Evolutionary conservation across 179 eudicot genomes (phyloP).

Genomic region (Monotropa hypopitys): DNA sequence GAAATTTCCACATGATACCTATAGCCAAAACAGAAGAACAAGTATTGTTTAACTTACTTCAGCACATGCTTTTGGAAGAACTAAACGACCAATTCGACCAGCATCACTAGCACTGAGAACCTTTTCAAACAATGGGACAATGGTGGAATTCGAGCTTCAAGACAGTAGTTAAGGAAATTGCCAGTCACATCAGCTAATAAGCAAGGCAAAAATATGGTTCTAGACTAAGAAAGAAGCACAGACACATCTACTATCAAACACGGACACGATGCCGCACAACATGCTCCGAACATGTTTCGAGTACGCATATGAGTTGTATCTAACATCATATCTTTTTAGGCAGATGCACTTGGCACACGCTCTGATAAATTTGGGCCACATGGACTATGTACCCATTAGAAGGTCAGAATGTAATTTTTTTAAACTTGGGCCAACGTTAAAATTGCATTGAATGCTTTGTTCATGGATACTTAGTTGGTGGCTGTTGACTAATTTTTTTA

Average conservation of each 20-base stretch:
- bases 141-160: constrained; percentile 77
- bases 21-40: constrained; percentile 1
- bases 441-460: neutral
- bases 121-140: constrained; percentile 90
- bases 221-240: neutral
- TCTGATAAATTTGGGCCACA: neutral
- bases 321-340: neutral
- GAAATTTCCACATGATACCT: neutral
- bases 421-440: neutral
- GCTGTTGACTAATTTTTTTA: neutral
- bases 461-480: neutral
- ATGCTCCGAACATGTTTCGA: neutral
- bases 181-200: neutral
- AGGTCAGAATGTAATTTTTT: neutral
- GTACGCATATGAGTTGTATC: neutral
- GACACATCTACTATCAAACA: neutral
- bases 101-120: constrained; percentile 99
- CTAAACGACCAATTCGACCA: constrained; percentile 97
- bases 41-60: constrained; percentile 55
- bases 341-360: neutral
- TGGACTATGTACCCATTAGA: neutral
- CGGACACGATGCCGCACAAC: neutral
- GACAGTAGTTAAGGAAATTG: constrained; percentile 34
- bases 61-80: constrained; percentile 99
- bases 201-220: neutral